phyloP scores from a whole-genome alignment of 2,329 filamentous ascomycete species.

The Aspergillus ruber region DNA sequence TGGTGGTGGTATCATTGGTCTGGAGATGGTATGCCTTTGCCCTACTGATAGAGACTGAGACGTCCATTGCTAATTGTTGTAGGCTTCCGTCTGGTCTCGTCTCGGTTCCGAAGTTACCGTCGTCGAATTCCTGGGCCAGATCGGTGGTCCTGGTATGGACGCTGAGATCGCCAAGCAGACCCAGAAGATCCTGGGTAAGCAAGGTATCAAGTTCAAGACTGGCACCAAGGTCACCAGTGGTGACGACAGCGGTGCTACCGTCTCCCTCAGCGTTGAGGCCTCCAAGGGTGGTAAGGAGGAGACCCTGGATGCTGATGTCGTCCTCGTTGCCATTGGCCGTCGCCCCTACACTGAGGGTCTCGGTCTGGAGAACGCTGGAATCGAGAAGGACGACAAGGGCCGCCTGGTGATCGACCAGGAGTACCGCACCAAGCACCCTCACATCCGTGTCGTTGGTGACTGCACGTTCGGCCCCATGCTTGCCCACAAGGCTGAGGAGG shows the following conservation, averaged over 20 bases:
- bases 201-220: slow-evolving; percentile 97
- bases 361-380: slow-evolving; percentile 84
- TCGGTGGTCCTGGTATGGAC: slow-evolving; percentile 97
- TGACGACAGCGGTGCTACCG: slow-evolving; percentile 67
- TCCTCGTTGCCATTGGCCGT: slow-evolving; percentile 93
- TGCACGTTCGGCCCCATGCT: slow-evolving; percentile 98
- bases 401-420: slow-evolving; percentile 96
- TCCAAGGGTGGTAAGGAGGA: slow-evolving; percentile 96
- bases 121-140: slow-evolving; percentile 92
- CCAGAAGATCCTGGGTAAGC: slow-evolving; percentile 91
- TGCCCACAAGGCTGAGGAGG: slow-evolving; percentile 98
- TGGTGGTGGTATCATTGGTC: slow-evolving; percentile 94
- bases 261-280: slow-evolving; percentile 81
- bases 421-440: slow-evolving; percentile 94
- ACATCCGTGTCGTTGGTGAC: slow-evolving; percentile 95
- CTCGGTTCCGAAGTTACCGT: slow-evolving; percentile 92
- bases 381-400: slow-evolving; percentile 71
- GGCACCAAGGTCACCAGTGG: slow-evolving; percentile 90
- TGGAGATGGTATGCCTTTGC: slow-evolving; percentile 70
- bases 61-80: slow-evolving; percentile 2
- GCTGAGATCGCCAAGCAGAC: slow-evolving; percentile 81
- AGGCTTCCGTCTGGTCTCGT: slow-evolving; percentile 89
- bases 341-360: slow-evolving; percentile 90
- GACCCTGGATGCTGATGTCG: slow-evolving; percentile 85
- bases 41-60: neutral